Conservation (phyloP, 1,284 basidiomycete species). For the Rhodotorula sp. region DNA sequence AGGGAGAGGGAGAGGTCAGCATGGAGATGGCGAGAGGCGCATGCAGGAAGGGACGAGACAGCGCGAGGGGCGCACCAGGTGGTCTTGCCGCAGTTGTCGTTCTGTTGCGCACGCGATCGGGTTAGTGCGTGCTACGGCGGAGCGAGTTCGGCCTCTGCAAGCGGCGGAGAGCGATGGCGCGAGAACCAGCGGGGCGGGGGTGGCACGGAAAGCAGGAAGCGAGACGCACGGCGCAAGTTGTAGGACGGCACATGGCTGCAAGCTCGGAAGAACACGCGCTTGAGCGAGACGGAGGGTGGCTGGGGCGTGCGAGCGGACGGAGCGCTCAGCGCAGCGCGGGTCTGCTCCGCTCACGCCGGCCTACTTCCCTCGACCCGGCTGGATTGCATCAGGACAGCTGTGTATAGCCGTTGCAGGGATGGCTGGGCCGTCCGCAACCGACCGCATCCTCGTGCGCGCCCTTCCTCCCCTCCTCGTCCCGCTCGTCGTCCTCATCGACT, state of each 20-base stretch:
- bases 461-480: not conserved
- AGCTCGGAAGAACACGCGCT: too few species aligned
- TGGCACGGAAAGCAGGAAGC: too few species aligned
- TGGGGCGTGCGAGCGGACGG: not conserved
- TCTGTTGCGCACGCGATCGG: too few species aligned
- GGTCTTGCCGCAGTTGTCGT: constrained; percentile 15
- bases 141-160: too few species aligned
- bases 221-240: too few species aligned
- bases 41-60: not conserved
- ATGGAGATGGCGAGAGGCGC: not conserved
- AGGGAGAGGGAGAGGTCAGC: not conserved
- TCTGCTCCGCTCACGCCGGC: too few species aligned
- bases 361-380: not conserved
- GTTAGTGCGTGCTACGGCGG: not conserved
- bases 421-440: not conserved
- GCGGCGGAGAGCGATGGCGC: too few species aligned
- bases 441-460: not conserved
- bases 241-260: too few species aligned
- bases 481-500: not conserved
- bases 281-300: too few species aligned
- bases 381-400: not conserved
- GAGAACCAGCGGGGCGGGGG: too few species aligned
- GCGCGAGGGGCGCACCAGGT: constrained; percentile 11
- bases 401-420: not conserved
- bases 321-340: not conserved